Conservation (phyloP, 352 stramenopile genomes). For the Pythium phragmiticola region DNA sequence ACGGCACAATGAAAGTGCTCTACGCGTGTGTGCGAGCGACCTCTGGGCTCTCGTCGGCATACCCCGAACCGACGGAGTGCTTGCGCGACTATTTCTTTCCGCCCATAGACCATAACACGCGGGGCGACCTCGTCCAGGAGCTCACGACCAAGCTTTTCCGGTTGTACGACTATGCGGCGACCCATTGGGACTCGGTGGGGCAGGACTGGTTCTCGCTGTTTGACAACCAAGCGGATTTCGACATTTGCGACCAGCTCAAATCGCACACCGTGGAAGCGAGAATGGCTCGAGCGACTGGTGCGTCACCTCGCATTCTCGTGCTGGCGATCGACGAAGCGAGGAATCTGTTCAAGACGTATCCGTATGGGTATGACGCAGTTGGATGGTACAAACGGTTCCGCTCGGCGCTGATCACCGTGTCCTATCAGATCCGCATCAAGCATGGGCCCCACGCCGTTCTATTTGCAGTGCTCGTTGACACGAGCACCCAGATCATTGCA, state of each 20-base stretch:
- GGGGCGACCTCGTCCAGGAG: not conserved
- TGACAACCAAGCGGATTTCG: not conserved
- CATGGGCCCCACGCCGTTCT: not conserved
- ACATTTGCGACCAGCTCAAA: not conserved
- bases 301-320: not conserved
- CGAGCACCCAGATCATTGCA: constrained; percentile 20
- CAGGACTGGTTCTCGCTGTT: not conserved
- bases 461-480: constrained; percentile 42
- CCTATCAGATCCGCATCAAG: not conserved
- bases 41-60: not conserved
- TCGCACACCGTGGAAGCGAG: not conserved
- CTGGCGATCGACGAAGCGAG: constrained; percentile 11
- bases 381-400: constrained; percentile 2
- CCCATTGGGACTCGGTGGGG: not conserved
- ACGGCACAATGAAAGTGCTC: not conserved
- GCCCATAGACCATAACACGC: not conserved
- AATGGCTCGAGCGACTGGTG: not conserved
- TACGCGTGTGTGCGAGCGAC: not conserved
- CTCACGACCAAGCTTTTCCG: not conserved
- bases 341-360: not conserved
- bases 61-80: not conserved
- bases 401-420: not conserved
- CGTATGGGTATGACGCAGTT: not conserved
- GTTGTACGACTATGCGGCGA: not conserved
- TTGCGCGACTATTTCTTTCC: not conserved